These are phyloP conservation scores for Phyllosticta paracitricarpa DNA, from an alignment of 2,329 filamentous ascomycete genomes.

Conservation along the genomic window DNA sequence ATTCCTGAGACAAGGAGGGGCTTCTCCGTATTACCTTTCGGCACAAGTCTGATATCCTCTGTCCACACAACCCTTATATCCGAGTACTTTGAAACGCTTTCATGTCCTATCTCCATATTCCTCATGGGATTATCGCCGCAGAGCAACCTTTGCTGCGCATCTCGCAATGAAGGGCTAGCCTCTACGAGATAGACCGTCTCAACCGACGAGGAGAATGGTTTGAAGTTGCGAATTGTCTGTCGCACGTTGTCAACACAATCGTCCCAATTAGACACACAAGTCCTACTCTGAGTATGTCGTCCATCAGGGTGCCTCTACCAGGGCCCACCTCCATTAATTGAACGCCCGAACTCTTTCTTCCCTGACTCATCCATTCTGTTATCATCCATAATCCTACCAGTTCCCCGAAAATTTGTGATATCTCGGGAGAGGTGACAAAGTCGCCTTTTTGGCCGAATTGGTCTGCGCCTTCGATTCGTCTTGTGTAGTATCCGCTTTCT, in stretches of 20 bases:
- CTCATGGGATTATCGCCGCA: slow-evolving; percentile 62
- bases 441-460: slow-evolving; percentile 91
- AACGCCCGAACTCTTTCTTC: slow-evolving; percentile 59
- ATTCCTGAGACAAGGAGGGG: not conserved
- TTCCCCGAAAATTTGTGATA: slow-evolving; percentile 94
- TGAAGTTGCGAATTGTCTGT: slow-evolving; percentile 78
- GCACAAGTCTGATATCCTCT: slow-evolving; percentile 77
- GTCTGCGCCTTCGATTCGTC: slow-evolving; percentile 58
- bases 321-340: slow-evolving; percentile 92
- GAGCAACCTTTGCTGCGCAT: slow-evolving; percentile 69
- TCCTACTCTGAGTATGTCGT: slow-evolving; percentile 79
- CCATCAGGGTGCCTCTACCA: slow-evolving; percentile 91
- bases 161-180: slow-evolving; percentile 70
- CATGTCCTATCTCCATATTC: slow-evolving; percentile 63
- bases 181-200: slow-evolving; percentile 91
- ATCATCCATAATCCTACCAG: slow-evolving; percentile 90
- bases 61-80: slow-evolving; percentile 67
- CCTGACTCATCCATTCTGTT: slow-evolving; percentile 92
- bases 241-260: slow-evolving; percentile 6
- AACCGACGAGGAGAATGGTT: slow-evolving; percentile 62
- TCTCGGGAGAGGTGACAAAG: slow-evolving; percentile 95
- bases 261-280: not conserved
- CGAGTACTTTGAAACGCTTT: slow-evolving; percentile 63
- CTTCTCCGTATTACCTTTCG: slow-evolving; percentile 45
- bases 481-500: slow-evolving; percentile 87